A percentile compares a stretch with the other conserved stretches of the same genome.
These are phyloP conservation scores for Kurtzmaniella fragi DNA, from an alignment of 805 yeast genomes.

Conservation along the genomic window DNA sequence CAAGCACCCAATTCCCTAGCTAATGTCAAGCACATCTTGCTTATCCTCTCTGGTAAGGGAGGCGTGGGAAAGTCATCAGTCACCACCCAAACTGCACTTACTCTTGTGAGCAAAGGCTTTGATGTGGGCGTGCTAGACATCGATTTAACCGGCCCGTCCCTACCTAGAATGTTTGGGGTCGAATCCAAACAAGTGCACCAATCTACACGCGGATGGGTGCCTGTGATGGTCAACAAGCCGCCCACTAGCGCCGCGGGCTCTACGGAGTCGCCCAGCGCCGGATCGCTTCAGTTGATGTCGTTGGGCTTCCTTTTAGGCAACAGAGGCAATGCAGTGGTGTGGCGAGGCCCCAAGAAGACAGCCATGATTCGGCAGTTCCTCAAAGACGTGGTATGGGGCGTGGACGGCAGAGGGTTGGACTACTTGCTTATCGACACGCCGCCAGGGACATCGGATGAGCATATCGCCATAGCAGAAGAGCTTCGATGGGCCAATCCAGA, in stretches of 20 bases:
- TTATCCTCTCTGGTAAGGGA: slow-evolving; percentile 90
- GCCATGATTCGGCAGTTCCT: slow-evolving; percentile 96
- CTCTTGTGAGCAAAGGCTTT: slow-evolving; percentile 62
- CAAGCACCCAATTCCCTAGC: slow-evolving; percentile 30
- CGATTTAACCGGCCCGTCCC: slow-evolving; percentile 93
- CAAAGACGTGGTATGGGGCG: slow-evolving; percentile 88
- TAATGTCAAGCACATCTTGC: slow-evolving; percentile 67
- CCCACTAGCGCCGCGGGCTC: too few species aligned
- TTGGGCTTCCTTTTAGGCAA: slow-evolving; percentile 81
- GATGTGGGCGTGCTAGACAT: slow-evolving; percentile 94
- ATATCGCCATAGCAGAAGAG: slow-evolving; percentile 93
- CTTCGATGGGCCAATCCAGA: slow-evolving; percentile 67
- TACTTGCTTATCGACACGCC: slow-evolving; percentile 93
- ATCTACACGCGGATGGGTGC: slow-evolving; percentile 84
- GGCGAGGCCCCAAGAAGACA: slow-evolving; percentile 98
- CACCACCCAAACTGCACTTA: slow-evolving; percentile 89
- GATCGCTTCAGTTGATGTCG: slow-evolving; percentile 64
- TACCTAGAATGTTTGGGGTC: slow-evolving; percentile 94
- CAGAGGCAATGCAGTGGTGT: slow-evolving; percentile 86
- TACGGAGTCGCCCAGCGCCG: too few species aligned
- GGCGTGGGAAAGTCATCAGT: slow-evolving; percentile 98
- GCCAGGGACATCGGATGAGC: slow-evolving; percentile 98
- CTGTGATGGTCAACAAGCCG: slow-evolving; percentile 47
- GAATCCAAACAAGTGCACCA: slow-evolving; percentile 79
- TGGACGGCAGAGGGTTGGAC: slow-evolving; percentile 44